A percentile compares a stretch with the other conserved stretches of the same genome.
These are phyloP conservation scores for Digitaria exilis DNA, from an alignment of 202 grass and related monocot species.

Conservation along the genomic window DNA sequence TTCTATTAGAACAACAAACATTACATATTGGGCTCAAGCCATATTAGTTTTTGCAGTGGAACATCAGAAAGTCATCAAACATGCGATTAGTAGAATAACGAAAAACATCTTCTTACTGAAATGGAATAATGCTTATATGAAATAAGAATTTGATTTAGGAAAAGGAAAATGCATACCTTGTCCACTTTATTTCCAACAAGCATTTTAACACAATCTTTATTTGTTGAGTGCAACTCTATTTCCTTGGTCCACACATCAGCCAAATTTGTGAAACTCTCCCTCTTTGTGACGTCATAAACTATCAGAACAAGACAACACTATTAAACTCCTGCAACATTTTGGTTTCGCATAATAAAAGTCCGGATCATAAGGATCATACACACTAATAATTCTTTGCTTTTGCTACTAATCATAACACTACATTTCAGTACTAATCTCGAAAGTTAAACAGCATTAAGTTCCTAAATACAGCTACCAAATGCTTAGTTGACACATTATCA, in stretches of 20 bases:
- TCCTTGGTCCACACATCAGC: slow-evolving; percentile 96
- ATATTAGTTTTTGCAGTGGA: background rate
- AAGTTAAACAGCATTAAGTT: background rate
- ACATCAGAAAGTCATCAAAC: slow-evolving; percentile 7
- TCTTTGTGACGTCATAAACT: slow-evolving; percentile 97
- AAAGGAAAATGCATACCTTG: slow-evolving; percentile 58
- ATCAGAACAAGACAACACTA: slow-evolving; percentile 49
- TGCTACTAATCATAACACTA: background rate
- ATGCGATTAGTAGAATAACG: background rate
- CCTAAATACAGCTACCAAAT: background rate
- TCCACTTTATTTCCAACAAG: slow-evolving; percentile 98
- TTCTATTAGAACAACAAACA: background rate
- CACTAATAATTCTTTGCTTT: background rate
- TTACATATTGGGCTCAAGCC: background rate
- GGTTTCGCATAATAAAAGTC: background rate
- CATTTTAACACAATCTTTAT: slow-evolving; percentile 88
- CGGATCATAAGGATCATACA: background rate
- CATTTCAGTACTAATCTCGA: slow-evolving; percentile 17
- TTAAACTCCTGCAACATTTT: slow-evolving; percentile 24
- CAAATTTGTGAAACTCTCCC: slow-evolving; percentile 92
- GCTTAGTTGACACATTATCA: background rate
- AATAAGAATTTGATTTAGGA: background rate
- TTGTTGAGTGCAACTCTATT: slow-evolving; percentile 85
- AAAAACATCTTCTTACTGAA: background rate
- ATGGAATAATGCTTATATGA: background rate